Base-by-base conservation (phyloP, 257 asterid species). In the Cordia subcordata region DNA sequence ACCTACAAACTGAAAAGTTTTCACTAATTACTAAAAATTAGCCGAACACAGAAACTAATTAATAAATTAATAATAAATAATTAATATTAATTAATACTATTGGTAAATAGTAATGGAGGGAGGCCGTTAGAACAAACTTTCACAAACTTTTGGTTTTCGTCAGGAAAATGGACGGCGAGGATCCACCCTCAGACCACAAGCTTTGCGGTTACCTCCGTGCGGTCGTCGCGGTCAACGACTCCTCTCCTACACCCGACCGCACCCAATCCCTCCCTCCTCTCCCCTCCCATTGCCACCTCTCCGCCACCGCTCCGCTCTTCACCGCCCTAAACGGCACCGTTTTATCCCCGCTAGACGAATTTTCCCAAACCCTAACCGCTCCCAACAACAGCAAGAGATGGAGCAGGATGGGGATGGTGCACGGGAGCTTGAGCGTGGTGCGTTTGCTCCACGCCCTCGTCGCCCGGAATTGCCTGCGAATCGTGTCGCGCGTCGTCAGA, bases 401-500 rank as follows among this genome's bases (percentile, higher is more conserved):
- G 85, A 77, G 77, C 51, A 68, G 67, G 64, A 71, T 86, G 46
- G 96, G 94, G 62, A 79, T 79, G 86, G 95, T 90, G 5, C 69
- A 78, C 57, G 97, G 96, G 61, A 85, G 94, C 46, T 76, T 84
- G 58, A 84, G 94, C 66, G 95, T 86, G 35, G 85, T 86, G 76
- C 81, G 73, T 49, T 93, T 84, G 69, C 68, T 88, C 66, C 85
- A 78, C 23, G 82, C 77, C 38, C 90, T 92, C 55, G 71, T 75
- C 8, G 57, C 49, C 61, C 75, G 70, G 54, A 85, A 83, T 15
- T 92, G 97, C 71, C 22, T 92, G 79, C 63, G 53, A 18, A 69
- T 84, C 65, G 70, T 63, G 65, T 83, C 96, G 39, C 72, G 90
- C 16, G 65, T 88, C 10, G 67, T 78, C 62, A 68, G 53, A 64